A percentile compares a stretch with the other conserved stretches of the same genome.
phyloP scores from a whole-genome alignment of 352 stramenopile species.

The Phytophthora macrochlamydospora region DNA sequence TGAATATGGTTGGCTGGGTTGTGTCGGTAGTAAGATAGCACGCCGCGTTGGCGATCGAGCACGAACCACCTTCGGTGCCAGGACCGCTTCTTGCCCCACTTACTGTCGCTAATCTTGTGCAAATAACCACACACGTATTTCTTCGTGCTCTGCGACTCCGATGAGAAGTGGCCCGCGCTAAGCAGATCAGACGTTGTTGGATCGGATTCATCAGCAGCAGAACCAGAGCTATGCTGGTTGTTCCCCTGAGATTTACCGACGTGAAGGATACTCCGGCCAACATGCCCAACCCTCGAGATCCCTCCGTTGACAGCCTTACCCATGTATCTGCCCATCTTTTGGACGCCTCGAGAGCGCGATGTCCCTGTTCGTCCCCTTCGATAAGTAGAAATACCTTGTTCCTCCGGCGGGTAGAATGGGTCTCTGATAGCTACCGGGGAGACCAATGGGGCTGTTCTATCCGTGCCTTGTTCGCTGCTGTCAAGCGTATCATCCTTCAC shows the following conservation, averaged over 20 bases:
- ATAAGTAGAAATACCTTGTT: slow-evolving; percentile 10
- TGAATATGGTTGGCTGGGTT: slow-evolving; percentile 80
- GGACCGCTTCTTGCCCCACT: slow-evolving; percentile 79
- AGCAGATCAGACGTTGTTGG: slow-evolving; percentile 40
- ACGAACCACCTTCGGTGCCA: slow-evolving; percentile 90
- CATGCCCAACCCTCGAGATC: slow-evolving; percentile 81
- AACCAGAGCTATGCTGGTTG: slow-evolving; percentile 11
- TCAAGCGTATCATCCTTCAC: slow-evolving; percentile 21
- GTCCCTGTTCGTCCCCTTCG: slow-evolving; percentile 22
- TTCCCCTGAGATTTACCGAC: slow-evolving; percentile 55
- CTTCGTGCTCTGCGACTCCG: slow-evolving; percentile 77
- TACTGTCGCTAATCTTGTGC: slow-evolving; percentile 87
- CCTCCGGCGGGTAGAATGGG: slow-evolving; percentile 26
- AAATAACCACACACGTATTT: slow-evolving; percentile 85
- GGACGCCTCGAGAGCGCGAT: slow-evolving; percentile 53
- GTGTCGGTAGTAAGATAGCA: slow-evolving; percentile 84
- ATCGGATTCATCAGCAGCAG: slow-evolving; percentile 17
- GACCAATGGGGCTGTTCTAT: slow-evolving; percentile 12
- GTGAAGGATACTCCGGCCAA: slow-evolving; percentile 79
- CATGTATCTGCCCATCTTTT: slow-evolving; percentile 82
- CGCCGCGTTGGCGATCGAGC: slow-evolving; percentile 68
- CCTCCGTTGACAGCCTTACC: slow-evolving; percentile 77
- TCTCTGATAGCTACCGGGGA: slow-evolving; percentile 21
- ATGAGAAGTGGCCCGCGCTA: slow-evolving; percentile 70
- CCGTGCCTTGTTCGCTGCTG: background rate